phyloP scores from a whole-genome alignment of 257 asterid genomes.

The Solanum habrochaites region DNA sequence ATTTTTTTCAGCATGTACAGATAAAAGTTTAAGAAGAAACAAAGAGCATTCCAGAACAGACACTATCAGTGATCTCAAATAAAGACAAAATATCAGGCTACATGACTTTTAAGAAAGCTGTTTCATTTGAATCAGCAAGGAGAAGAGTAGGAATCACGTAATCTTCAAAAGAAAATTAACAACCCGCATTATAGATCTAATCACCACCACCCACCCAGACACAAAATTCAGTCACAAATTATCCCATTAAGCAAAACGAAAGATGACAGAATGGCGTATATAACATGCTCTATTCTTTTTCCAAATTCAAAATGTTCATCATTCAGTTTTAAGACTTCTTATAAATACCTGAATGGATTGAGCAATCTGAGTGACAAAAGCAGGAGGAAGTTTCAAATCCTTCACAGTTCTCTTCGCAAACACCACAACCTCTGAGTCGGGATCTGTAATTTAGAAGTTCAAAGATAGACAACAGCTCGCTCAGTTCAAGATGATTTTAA shows the following conservation, averaged over 20 bases:
- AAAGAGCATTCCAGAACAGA: background rate
- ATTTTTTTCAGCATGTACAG: background rate
- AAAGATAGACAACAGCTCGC: background rate
- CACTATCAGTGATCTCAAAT: background rate
- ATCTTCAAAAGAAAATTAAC: background rate
- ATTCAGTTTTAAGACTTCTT: background rate
- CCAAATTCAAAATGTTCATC: background rate
- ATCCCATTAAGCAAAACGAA: background rate
- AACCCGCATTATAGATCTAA: background rate
- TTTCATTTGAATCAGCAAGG: background rate
- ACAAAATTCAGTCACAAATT: background rate
- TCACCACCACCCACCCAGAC: background rate
- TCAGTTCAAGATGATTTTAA: background rate
- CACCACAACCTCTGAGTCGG: slow-evolving; percentile 80
- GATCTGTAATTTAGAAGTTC: slow-evolving; percentile 37
- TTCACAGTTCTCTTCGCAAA: slow-evolving; percentile 90
- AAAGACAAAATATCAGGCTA: background rate
- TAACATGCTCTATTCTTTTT: background rate
- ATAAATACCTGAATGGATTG: slow-evolving; percentile 78
- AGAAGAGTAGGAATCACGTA: background rate
- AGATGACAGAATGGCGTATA: background rate
- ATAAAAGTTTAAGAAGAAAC: background rate
- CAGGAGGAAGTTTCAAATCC: slow-evolving; percentile 92
- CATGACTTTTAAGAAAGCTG: background rate
- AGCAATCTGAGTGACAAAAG: slow-evolving; percentile 86